Evolutionary conservation across 768 basidiomycete species (phyloP).

Genomic region (Termitomyces sp.): DNA sequence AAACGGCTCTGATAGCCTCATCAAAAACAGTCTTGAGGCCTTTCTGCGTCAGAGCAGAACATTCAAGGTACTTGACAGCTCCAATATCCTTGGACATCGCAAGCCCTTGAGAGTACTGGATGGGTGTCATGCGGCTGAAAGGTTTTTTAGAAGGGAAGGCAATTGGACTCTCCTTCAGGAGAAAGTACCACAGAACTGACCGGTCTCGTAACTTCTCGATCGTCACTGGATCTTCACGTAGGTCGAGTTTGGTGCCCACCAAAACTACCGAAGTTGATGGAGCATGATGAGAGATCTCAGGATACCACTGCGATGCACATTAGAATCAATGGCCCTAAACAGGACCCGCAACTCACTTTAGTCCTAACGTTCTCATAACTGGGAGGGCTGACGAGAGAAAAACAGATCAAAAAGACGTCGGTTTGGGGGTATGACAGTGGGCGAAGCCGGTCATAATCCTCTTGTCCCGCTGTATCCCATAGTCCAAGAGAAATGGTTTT

Average conservation of each 20-base stretch:
- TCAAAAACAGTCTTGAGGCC: slow-evolving; percentile 99
- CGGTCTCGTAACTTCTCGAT: slow-evolving; percentile 92
- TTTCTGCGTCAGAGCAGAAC: slow-evolving; percentile 96
- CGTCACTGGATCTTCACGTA: slow-evolving; percentile 91
- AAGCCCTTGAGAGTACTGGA: slow-evolving; percentile 87
- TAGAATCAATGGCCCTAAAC: slow-evolving; percentile 2
- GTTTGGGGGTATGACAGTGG: slow-evolving; percentile 99
- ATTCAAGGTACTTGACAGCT: slow-evolving; percentile 94
- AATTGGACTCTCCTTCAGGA: not conserved
- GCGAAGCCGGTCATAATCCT: slow-evolving; percentile 97
- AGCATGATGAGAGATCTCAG: slow-evolving; percentile 96
- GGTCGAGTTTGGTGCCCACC: slow-evolving; percentile 95
- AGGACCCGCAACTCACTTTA: slow-evolving; percentile 53
- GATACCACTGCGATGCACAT: slow-evolving; percentile 68
- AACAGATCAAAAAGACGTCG: slow-evolving; percentile 98
- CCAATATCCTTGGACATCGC: slow-evolving; percentile 91
- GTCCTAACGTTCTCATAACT: slow-evolving; percentile 99
- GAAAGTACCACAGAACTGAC: slow-evolving; percentile 28
- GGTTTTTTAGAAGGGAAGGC: not conserved
- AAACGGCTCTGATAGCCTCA: slow-evolving; percentile 94
- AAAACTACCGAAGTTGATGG: slow-evolving; percentile 90
- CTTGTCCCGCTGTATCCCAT: slow-evolving; percentile 99
- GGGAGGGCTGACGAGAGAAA: slow-evolving; percentile 95
- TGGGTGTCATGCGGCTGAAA: slow-evolving; percentile 85
- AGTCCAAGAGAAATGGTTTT: slow-evolving; percentile 97